phyloP scores from a whole-genome alignment of 768 basidiomycete species.

The Peribolospora kevripleyi region DNA sequence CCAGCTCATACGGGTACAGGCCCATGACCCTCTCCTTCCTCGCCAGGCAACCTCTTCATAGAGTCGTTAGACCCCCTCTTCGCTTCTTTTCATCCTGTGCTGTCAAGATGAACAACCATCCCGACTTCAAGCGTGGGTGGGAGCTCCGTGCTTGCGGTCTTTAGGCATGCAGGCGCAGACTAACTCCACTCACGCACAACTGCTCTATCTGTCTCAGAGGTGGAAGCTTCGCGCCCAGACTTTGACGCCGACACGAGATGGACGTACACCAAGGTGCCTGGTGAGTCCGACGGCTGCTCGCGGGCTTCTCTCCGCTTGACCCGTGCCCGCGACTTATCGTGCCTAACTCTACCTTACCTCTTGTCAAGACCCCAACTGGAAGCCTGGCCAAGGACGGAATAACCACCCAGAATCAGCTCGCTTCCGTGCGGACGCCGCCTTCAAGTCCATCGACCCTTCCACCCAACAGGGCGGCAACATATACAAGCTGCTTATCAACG shows the following conservation, averaged over 20 bases:
- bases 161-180: no score
- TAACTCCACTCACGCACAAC: no score
- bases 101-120: no score
- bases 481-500: conserved; percentile 34
- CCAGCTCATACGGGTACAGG: no score
- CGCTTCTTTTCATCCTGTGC: no score
- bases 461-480: conserved; percentile 7
- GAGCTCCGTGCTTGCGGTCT: no score
- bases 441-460: no score
- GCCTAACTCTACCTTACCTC: no score
- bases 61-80: no score
- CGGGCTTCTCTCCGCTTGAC: not conserved
- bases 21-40: no score
- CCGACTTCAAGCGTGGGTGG: no score
- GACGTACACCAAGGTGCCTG: not conserved
- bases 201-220: not conserved
- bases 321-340: not conserved
- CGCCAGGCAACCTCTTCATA: no score
- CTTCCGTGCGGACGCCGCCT: not conserved
- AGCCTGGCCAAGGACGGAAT: conserved; percentile 5
- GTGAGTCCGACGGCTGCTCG: not conserved
- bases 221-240: conserved; percentile 4
- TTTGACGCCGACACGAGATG: conserved; percentile 1
- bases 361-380: conserved; percentile 8
- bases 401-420: not conserved